Conservation (phyloP, 768 basidiomycete genomes). For the Boletus pseudo-olivaceus region DNA sequence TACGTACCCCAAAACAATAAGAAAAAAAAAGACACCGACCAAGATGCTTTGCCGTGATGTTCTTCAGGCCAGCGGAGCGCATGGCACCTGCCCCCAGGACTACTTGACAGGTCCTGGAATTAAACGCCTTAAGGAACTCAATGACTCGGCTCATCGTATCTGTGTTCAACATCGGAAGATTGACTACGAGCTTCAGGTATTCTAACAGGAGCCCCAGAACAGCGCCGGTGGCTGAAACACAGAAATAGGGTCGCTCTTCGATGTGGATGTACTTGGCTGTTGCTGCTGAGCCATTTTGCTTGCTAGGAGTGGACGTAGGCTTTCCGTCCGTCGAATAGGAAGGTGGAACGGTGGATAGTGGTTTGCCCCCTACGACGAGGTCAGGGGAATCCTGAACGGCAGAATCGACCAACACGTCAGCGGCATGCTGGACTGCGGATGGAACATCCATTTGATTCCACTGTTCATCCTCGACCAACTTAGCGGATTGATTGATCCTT, state of each 20-base stretch:
- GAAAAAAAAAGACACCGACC: slow-evolving; percentile 45
- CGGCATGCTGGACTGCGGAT: slow-evolving; percentile 59
- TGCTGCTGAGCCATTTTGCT: slow-evolving; percentile 17
- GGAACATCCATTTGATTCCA: slow-evolving; percentile 82
- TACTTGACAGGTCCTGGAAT: slow-evolving; percentile 96
- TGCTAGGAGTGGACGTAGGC: slow-evolving; percentile 15
- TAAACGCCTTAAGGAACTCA: slow-evolving; percentile 96
- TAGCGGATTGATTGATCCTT: slow-evolving; percentile 76
- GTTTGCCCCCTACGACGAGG: slow-evolving; percentile 40
- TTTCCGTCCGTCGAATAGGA: slow-evolving; percentile 10
- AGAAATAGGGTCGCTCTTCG: slow-evolving; percentile 82
- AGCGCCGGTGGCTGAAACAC: slow-evolving; percentile 81
- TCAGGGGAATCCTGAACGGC: slow-evolving; percentile 81
- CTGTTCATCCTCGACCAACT: slow-evolving; percentile 91
- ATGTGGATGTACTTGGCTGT: slow-evolving; percentile 64
- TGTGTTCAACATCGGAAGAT: slow-evolving; percentile 83
- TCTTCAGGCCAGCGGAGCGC: slow-evolving; percentile 94
- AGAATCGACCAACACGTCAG: slow-evolving; percentile 70
- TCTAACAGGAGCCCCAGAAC: slow-evolving; percentile 71
- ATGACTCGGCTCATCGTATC: slow-evolving; percentile 94
- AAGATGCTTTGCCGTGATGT: slow-evolving; percentile 97
- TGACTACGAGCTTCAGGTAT: slow-evolving; percentile 85
- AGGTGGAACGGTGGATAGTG: not conserved
- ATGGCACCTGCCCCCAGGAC: slow-evolving; percentile 99
- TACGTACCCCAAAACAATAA: slow-evolving; percentile 17